Evolutionary conservation across 805 yeast genomes (phyloP), one percentile per base, ranked within the genome.

Genomic region (Lachancea lanzarotensis): DNA sequence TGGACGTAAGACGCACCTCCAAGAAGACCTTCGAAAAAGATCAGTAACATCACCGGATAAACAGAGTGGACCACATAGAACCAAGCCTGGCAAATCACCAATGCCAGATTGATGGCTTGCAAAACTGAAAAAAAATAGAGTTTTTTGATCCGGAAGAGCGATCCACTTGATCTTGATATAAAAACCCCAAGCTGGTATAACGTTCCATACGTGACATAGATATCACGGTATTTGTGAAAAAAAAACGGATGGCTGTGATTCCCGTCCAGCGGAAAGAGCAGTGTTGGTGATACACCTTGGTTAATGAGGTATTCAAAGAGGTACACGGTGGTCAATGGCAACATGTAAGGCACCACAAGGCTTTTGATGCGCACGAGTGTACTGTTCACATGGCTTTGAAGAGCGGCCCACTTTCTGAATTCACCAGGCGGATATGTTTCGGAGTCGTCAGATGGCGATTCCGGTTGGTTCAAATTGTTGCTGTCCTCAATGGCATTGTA

Each of bases 1-100:
- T 91, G 90, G 43, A 88, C 93, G 60, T 91, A 91, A 15, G 91
- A 79, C 2, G 84, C 76, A 0, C 98, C 98, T 1, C 98, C 98
- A 10, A 91, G 70, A 17, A 93, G 71, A 0, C 98, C 93, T 60
- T 91, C 98, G 63, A 86, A 91, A 48, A 91, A 76, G 5, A 88
- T 74, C 26, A 90, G 61, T 0, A 73, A 8, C 69, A 87, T 71
- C 32, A 89, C 56, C 1, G 76, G 53, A 71, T 82, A 84, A 2
- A 91, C 75, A 32, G 67, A 73, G 2, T 82, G 76, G 16, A 85
- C 70, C 26, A 75, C 52, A 58, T 75, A 73, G 54, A 60, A 76
- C 50, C 82, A 50, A 2, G 96, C 81, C 60, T 91, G 97, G 1
- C 68, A 38, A 1, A 85, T 49, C 34, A 84, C 72, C 1, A 85